Percentiles rank a stretch among this genome's conserved stretches.
Conservation (phyloP, 2,329 filamentous ascomycete species). For the Stachybotrys echinatus region DNA sequence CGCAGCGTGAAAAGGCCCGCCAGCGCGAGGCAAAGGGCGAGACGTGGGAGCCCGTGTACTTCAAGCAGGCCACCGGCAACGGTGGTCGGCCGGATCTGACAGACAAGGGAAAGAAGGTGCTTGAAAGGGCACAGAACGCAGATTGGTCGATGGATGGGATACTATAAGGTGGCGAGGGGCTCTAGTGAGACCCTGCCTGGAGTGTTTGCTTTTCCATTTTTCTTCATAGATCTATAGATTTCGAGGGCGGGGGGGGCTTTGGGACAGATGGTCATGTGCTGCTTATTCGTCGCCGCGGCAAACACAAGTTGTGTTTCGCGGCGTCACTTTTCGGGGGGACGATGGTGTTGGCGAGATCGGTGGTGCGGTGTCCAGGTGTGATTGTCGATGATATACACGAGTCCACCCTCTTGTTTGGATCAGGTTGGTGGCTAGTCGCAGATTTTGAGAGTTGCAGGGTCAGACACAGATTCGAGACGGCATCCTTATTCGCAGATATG, state of each 20-base stretch:
- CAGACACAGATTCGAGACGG: too few relatives aligned
- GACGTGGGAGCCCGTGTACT: slow-evolving; percentile 84
- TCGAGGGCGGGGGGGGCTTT: background rate
- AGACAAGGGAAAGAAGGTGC: slow-evolving; percentile 44
- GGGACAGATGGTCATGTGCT: too few relatives aligned
- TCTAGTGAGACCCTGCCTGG: background rate
- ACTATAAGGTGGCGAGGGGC: slow-evolving; percentile 16
- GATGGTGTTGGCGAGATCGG: too few relatives aligned
- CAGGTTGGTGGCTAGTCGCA: too few relatives aligned
- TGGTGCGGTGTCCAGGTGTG: too few relatives aligned
- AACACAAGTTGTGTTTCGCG: too few relatives aligned
- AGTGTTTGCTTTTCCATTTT: background rate
- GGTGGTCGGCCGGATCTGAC: slow-evolving; percentile 51
- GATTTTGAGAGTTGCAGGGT: too few relatives aligned
- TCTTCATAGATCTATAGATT: background rate
- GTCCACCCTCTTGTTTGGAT: too few relatives aligned
- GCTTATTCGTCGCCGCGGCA: too few relatives aligned
- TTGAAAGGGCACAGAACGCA: slow-evolving; percentile 46
- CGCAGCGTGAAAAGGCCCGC: slow-evolving; percentile 77
- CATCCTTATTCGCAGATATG: too few relatives aligned
- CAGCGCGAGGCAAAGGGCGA: slow-evolving; percentile 66
- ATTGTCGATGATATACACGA: too few relatives aligned
- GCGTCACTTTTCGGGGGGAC: too few relatives aligned
- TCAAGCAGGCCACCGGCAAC: slow-evolving; percentile 56
- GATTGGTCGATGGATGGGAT: slow-evolving; percentile 47